A percentile compares a stretch with the other conserved stretches of the same genome.
These are phyloP conservation scores for Rhododendron williamsianum DNA, from an alignment of 148 eudicot species.

Conservation along the genomic window DNA sequence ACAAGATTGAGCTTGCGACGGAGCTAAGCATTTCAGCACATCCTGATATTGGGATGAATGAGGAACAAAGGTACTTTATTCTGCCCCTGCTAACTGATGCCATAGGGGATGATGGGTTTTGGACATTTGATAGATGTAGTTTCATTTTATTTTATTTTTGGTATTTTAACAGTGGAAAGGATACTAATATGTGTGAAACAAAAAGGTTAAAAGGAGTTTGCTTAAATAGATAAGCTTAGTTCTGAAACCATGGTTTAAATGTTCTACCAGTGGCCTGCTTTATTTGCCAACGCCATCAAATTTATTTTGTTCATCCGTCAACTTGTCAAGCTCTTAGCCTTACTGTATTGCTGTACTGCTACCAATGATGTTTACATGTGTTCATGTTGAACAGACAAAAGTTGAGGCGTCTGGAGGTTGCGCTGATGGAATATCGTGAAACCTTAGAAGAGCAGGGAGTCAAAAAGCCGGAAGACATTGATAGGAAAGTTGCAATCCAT, in stretches of 20 bases:
- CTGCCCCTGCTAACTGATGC: not conserved
- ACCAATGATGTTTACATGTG: not conserved
- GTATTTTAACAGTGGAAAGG: too few species aligned
- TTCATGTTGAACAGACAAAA: conserved; percentile 54
- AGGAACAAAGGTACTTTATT: conserved; percentile 63
- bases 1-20: conserved; percentile 43
- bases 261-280: not conserved
- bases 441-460: conserved; percentile 75
- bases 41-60: conserved; percentile 60
- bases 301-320: not conserved
- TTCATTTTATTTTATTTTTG: not conserved
- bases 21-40: conserved; percentile 52
- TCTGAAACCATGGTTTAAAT: not conserved
- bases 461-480: conserved; percentile 69
- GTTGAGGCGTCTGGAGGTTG: conserved; percentile 85
- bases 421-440: conserved; percentile 90
- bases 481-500: conserved; percentile 61
- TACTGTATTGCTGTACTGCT: not conserved
- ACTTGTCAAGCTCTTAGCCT: not conserved
- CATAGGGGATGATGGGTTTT: not conserved
- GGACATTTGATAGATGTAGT: not conserved
- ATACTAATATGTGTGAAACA: not conserved
- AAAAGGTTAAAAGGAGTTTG: not conserved
- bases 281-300: not conserved
- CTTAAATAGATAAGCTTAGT: not conserved